phyloP scores from a whole-genome alignment of 441 rosid species.

The Melastoma candidum region DNA sequence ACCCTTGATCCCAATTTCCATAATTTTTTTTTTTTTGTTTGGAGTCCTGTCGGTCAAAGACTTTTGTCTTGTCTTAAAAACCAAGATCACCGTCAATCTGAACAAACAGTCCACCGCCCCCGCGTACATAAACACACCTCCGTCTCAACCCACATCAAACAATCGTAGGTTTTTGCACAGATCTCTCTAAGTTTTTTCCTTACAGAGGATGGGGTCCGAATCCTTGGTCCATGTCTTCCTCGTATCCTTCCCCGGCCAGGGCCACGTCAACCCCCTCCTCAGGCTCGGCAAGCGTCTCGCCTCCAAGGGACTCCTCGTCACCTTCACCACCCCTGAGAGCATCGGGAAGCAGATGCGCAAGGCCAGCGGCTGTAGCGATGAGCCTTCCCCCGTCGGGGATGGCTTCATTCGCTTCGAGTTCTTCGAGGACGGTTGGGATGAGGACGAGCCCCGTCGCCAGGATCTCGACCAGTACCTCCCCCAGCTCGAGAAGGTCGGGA shows the following conservation, averaged over 20 bases:
- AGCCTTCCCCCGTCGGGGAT: conserved; percentile 40
- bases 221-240: conserved; percentile 51
- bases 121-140: too few species aligned
- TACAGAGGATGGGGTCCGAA: conserved; percentile 25
- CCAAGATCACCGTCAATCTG: too few species aligned
- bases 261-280: conserved; percentile 70
- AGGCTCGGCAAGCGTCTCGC: conserved; percentile 71
- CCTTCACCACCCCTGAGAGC: conserved; percentile 43
- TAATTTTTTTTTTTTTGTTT: too few species aligned
- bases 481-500: conserved; percentile 47
- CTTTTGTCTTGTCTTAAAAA: too few species aligned
- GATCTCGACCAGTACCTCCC: conserved; percentile 29
- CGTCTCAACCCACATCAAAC: too few species aligned
- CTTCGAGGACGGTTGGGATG: conserved; percentile 48
- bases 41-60: too few species aligned
- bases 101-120: too few species aligned
- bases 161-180: too few species aligned
- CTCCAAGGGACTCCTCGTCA: conserved; percentile 58
- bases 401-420: conserved; percentile 62
- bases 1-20: too few species aligned
- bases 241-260: conserved; percentile 67
- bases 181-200: not conserved
- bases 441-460: conserved; percentile 35
- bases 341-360: conserved; percentile 40
- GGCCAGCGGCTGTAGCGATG: conserved; percentile 28